Percentiles rank a stretch among this genome's conserved stretches.
Conservation (phyloP, 208 protist genomes). For the Leishmania arabica region DNA sequence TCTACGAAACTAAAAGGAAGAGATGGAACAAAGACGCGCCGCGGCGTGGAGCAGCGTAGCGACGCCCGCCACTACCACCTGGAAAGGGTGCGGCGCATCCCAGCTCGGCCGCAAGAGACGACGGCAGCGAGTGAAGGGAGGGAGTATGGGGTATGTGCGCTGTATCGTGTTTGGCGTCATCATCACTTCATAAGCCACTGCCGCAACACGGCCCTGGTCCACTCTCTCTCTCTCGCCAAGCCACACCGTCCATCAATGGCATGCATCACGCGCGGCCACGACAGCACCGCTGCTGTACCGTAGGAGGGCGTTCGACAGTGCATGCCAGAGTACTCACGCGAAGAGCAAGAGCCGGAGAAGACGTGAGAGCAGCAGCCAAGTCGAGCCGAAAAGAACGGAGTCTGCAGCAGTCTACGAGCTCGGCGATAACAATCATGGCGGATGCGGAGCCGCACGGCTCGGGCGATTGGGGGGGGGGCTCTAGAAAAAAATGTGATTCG, state of each 20-base stretch:
- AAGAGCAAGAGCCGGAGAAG: not conserved
- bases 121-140: no score
- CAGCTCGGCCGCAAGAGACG: not conserved
- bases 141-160: not conserved
- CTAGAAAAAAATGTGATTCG: not conserved
- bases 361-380: not conserved
- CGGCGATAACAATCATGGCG: not conserved
- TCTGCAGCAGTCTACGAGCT: not conserved
- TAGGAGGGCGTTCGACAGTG: not conserved
- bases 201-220: no score
- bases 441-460: not conserved
- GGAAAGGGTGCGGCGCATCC: not conserved
- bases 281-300: not conserved
- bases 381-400: not conserved
- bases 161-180: not conserved
- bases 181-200: not conserved
- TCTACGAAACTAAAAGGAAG: not conserved
- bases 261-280: not conserved
- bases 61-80: not conserved
- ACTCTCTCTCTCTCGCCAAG: no score
- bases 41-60: not conserved
- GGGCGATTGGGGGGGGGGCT: not conserved
- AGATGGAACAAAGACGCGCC: not conserved
- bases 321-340: not conserved
- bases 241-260: not conserved